phyloP scores from a whole-genome alignment of 1,139 yeast genomes.

The Candida sp. region DNA sequence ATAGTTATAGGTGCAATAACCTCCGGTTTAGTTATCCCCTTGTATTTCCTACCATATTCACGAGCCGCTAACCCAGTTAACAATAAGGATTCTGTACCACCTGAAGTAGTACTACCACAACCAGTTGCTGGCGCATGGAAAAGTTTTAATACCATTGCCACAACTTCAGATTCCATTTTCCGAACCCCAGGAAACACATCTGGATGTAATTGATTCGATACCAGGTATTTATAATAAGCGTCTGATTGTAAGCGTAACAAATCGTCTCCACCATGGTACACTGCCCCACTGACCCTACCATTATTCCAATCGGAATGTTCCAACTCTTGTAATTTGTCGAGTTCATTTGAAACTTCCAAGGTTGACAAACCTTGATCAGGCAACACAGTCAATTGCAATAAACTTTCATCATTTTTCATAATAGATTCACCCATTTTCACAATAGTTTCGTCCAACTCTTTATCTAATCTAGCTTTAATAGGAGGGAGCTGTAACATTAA shows the following conservation, averaged over 20 bases:
- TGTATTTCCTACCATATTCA: constrained; percentile 53
- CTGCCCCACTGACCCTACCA: constrained; percentile 93
- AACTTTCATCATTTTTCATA: constrained; percentile 46
- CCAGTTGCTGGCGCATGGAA: constrained; percentile 73
- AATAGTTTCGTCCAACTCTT: constrained; percentile 51
- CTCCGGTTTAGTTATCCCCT: constrained; percentile 74
- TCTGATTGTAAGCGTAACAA: constrained; percentile 67
- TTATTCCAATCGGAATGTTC: constrained; percentile 76
- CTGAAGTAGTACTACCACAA: constrained; percentile 91
- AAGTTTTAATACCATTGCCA: constrained; percentile 78
- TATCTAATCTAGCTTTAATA: constrained; percentile 52
- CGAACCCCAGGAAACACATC: constrained; percentile 97
- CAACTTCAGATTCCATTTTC: constrained; percentile 95
- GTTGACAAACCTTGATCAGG: constrained; percentile 57
- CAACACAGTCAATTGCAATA: constrained; percentile 47
- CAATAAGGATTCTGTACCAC: constrained; percentile 94
- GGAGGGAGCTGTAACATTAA: constrained; percentile 51
- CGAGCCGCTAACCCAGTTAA: constrained; percentile 86
- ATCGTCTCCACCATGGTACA: constrained; percentile 89
- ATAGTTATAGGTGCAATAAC: constrained; percentile 85
- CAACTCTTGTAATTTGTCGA: constrained; percentile 47
- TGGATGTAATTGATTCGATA: constrained; percentile 94
- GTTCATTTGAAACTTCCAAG: constrained; percentile 40
- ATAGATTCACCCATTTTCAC: constrained; percentile 50
- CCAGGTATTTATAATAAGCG: constrained; percentile 74